These are phyloP conservation scores for Sarocladium strictum DNA, from an alignment of 2,329 filamentous ascomycete genomes.

Conservation along the genomic window DNA sequence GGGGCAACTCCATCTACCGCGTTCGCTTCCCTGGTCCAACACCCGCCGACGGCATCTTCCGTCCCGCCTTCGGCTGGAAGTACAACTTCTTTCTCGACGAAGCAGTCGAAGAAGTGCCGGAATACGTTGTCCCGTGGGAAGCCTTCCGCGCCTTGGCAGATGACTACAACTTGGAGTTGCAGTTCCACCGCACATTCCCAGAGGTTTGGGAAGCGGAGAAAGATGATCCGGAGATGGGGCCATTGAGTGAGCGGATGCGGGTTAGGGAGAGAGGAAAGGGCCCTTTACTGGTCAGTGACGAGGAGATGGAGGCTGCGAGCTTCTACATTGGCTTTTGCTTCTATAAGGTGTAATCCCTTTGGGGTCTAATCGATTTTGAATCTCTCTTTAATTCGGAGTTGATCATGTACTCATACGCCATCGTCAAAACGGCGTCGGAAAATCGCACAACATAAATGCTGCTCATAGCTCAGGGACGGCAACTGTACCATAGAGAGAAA, in stretches of 20 bases:
- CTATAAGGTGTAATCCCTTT: slow-evolving; percentile 88
- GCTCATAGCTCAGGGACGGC: not conserved
- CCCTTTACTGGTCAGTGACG: slow-evolving; percentile 64
- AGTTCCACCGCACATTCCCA: slow-evolving; percentile 85
- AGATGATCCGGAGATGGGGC: slow-evolving; percentile 73
- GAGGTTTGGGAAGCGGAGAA: slow-evolving; percentile 93
- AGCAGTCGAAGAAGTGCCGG: slow-evolving; percentile 90
- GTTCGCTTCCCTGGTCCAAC: slow-evolving; percentile 82
- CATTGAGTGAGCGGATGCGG: slow-evolving; percentile 91
- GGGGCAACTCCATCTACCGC: slow-evolving; percentile 90
- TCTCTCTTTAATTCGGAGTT: too few species aligned
- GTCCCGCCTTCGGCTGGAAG: slow-evolving; percentile 94
- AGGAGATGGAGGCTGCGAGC: slow-evolving; percentile 87
- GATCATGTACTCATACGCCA: too few species aligned
- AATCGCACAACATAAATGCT: too few species aligned
- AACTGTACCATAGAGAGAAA: too few species aligned
- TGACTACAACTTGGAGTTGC: slow-evolving; percentile 91
- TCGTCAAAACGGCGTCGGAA: too few species aligned
- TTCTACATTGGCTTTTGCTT: slow-evolving; percentile 97
- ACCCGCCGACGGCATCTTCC: slow-evolving; percentile 81
- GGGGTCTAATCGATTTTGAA: too few species aligned
- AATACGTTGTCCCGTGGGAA: slow-evolving; percentile 98
- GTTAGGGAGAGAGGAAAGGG: slow-evolving; percentile 68
- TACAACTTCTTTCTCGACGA: slow-evolving; percentile 96
- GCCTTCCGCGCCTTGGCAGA: slow-evolving; percentile 92